These are phyloP conservation scores for Sutorius eximius DNA, from an alignment of 1,284 basidiomycete genomes.

Conservation along the genomic window DNA sequence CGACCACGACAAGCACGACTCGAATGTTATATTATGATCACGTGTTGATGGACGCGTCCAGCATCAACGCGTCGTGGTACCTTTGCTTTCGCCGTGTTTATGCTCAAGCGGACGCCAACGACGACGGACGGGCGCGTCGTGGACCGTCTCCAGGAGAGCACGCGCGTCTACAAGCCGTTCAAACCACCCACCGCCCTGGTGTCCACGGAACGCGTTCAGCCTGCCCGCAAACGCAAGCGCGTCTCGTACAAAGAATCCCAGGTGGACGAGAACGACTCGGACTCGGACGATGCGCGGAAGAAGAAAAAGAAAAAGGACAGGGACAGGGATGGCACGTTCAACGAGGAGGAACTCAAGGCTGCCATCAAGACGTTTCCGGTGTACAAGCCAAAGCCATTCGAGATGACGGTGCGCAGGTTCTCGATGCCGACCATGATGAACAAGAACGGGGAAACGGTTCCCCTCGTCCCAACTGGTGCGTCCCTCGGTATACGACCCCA, in stretches of 20 bases:
- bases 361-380: slow-evolving; percentile 80
- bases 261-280: slow-evolving; percentile 49
- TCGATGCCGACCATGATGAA: slow-evolving; percentile 86
- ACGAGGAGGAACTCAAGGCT: slow-evolving; percentile 56
- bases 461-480: slow-evolving; percentile 64
- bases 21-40: slow-evolving; percentile 17
- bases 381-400: slow-evolving; percentile 81
- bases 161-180: slow-evolving; percentile 75
- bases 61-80: slow-evolving; percentile 4
- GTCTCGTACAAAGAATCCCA: slow-evolving; percentile 74
- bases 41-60: slow-evolving; percentile 16
- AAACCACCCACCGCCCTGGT: slow-evolving; percentile 63
- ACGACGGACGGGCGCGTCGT: slow-evolving; percentile 66
- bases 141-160: slow-evolving; percentile 68
- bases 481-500: slow-evolving; percentile 88
- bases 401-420: slow-evolving; percentile 66
- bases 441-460: slow-evolving; percentile 73
- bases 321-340: slow-evolving; percentile 54
- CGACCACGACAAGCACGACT: too few species aligned
- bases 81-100: slow-evolving; percentile 30
- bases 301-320: slow-evolving; percentile 59
- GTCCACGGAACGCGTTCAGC: slow-evolving; percentile 56
- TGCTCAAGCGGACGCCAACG: slow-evolving; percentile 70
- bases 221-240: slow-evolving; percentile 77
- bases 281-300: slow-evolving; percentile 50